Evolutionary conservation across 1,139 yeast species (phyloP).

Genomic region (Yamadazyma sp.): DNA sequence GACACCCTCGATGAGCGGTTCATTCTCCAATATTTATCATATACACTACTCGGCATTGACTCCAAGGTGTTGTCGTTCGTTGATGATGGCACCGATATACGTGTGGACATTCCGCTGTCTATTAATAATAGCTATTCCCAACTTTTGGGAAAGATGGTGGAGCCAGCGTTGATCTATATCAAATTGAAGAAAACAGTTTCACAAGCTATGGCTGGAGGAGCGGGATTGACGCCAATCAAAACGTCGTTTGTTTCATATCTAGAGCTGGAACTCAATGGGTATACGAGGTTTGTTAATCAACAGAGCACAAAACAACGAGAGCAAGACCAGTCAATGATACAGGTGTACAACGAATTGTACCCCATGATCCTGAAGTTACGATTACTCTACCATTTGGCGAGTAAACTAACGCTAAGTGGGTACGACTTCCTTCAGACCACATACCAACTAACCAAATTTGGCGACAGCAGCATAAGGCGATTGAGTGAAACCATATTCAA

Average conservation of each 20-base stretch:
- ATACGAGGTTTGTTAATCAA: slow-evolving; percentile 51
- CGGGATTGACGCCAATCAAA: slow-evolving; percentile 50
- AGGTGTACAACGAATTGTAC: slow-evolving; percentile 45
- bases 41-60: slow-evolving; percentile 71
- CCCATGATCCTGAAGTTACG: slow-evolving; percentile 54
- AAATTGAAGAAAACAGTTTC: slow-evolving; percentile 27
- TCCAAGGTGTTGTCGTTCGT: slow-evolving; percentile 59
- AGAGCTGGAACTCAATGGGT: slow-evolving; percentile 51
- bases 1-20: slow-evolving; percentile 44
- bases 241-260: slow-evolving; percentile 65
- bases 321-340: slow-evolving; percentile 26
- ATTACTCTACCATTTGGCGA: slow-evolving; percentile 46
- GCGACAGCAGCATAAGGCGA: slow-evolving; percentile 54
- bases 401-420: slow-evolving; percentile 44
- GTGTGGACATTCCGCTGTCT: slow-evolving; percentile 46
- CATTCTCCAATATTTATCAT: slow-evolving; percentile 60
- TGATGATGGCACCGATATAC: slow-evolving; percentile 26
- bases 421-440: slow-evolving; percentile 58
- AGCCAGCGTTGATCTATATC: slow-evolving; percentile 70
- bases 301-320: slow-evolving; percentile 34
- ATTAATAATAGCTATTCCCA: slow-evolving; percentile 62
- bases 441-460: slow-evolving; percentile 55
- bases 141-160: slow-evolving; percentile 58
- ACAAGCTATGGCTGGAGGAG: slow-evolving; percentile 4
- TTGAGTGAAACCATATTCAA: slow-evolving; percentile 48